A percentile compares a stretch with the other conserved stretches of the same genome.
phyloP scores from a whole-genome alignment of 2,329 filamentous ascomycete species.

The Fusarium robinianum region DNA sequence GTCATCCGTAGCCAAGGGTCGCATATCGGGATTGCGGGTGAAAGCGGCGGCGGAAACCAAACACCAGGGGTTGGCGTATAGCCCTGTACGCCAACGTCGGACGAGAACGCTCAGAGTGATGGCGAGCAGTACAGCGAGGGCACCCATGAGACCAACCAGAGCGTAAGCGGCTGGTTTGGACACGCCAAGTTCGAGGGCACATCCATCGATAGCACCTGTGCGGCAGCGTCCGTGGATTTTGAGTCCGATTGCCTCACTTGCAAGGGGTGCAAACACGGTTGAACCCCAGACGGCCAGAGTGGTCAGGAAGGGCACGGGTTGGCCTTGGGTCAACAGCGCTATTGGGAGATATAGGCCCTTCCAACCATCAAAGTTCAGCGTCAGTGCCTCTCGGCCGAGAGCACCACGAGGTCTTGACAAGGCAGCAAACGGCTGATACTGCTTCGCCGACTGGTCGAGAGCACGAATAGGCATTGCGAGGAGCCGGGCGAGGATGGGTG shows the following conservation, averaged over 20 bases:
- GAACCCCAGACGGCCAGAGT: conserved; percentile 17
- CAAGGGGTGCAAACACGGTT: conserved; percentile 19
- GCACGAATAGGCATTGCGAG: conserved; percentile 47
- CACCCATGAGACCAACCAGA: conserved; percentile 13
- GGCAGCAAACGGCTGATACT: conserved; percentile 51
- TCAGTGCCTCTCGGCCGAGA: conserved; percentile 47
- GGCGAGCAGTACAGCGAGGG: conserved; percentile 7
- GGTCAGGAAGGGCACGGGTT: conserved; percentile 39
- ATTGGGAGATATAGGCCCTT: conserved; percentile 43
- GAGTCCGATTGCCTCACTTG: conserved; percentile 30
- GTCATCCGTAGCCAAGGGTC: conserved; percentile 16
- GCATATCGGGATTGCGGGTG: conserved; percentile 25
- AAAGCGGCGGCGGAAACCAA: conserved; percentile 23
- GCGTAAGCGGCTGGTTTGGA: conserved; percentile 23
- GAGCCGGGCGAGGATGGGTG: conserved; percentile 46
- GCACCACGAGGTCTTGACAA: conserved; percentile 45
- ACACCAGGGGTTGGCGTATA: conserved; percentile 33
- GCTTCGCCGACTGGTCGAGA: conserved; percentile 46
- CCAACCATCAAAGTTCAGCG: conserved; percentile 46
- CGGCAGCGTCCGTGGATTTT: conserved; percentile 28
- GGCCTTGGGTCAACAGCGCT: conserved; percentile 40
- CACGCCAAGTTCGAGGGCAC: conserved; percentile 28
- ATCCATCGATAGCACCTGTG: conserved; percentile 25
- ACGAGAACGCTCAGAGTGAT: conserved; percentile 19
- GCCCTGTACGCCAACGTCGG: conserved; percentile 27